Evolutionary conservation across 306 rosid genomes (phyloP), one percentile per base, ranked within the genome.

Genomic region (Cicer judaicum): DNA sequence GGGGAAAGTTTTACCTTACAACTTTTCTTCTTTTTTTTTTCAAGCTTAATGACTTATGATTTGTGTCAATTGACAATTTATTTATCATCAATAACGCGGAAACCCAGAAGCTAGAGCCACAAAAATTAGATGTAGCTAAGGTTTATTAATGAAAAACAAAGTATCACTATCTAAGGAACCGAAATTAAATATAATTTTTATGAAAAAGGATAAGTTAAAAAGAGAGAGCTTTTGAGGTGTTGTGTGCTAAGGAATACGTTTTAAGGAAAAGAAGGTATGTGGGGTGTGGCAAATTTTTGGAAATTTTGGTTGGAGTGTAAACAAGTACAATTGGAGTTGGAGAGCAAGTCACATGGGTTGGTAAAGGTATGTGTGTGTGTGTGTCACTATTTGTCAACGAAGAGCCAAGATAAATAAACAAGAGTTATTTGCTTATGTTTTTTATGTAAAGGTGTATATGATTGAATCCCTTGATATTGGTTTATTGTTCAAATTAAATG

Each of bases 1-100:
- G 44, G 62, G 62, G 46, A 62, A 72, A 66, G 44, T 55, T 63
- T 83, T 77, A 72, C 86, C 91, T 80, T 79, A 70, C 7, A 85
- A 78, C 8, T 8, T 14, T 49, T 21, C 21, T 19, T 21, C 2
- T 24, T 24, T 24, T 24, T 29, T 29, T 29, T 3, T 29, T 41
- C 29, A 2, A 12, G n/a, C 15, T 16, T 24, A 5, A 67, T 21
- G 41, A 19, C 53, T 64, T 42, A 65, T 16, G 73, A 72, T 46
- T 77, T 39, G 50, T 40, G 50, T 64, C 18, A 43, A 3, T 5
- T 49, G 72, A 70, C 77, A 50, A 34, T 50, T 15, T 65, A 41
- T 14, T 10, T 65, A 41, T 14, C 41, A 76, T 9, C 11, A 39
- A 76, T n/a, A 48, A 77, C 75, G 61, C 50, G 68, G 69, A 57